phyloP scores from a whole-genome alignment of 1,284 basidiomycete genomes.

The Ceratorhiza oryzae-sativae region DNA sequence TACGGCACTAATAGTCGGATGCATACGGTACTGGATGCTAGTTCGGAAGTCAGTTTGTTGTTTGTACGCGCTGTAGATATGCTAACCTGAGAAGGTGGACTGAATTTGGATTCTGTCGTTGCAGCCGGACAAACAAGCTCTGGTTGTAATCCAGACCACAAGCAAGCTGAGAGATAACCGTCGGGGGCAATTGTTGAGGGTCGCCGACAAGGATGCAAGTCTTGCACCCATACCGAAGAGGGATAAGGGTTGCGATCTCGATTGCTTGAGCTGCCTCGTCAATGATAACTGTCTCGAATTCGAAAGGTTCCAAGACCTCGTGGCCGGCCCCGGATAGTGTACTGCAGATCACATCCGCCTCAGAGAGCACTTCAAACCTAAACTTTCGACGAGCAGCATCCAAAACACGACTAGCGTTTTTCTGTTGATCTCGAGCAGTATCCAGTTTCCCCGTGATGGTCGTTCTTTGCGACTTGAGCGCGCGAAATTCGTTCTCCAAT shows the following conservation, averaged over 20 bases:
- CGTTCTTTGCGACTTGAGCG: constrained; percentile 70
- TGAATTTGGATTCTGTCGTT: constrained; percentile 75
- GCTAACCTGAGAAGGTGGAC: constrained; percentile 89
- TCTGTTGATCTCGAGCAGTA: constrained; percentile 80
- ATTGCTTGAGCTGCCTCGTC: constrained; percentile 99
- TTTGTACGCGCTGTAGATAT: neutral
- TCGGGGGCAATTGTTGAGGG: constrained; percentile 96
- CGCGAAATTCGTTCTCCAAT: constrained; percentile 66
- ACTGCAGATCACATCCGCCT: constrained; percentile 93
- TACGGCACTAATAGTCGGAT: constrained; percentile 91
- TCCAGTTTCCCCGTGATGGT: constrained; percentile 75
- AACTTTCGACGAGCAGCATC: constrained; percentile 80
- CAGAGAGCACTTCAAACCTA: constrained; percentile 77
- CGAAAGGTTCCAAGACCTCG: constrained; percentile 81
- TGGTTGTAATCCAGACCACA: constrained; percentile 84
- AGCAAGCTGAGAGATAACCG: constrained; percentile 91
- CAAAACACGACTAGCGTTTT: constrained; percentile 69
- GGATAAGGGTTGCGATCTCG: constrained; percentile 96
- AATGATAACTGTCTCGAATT: constrained; percentile 96
- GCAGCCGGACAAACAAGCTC: constrained; percentile 91
- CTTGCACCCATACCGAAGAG: constrained; percentile 85
- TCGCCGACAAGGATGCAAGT: constrained; percentile 97
- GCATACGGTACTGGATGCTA: constrained; percentile 99
- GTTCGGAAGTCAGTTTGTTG: constrained; percentile 35
- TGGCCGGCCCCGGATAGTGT: constrained; percentile 95